Evolutionary conservation across 2,329 filamentous ascomycete species (phyloP), one percentile per base, ranked within the genome.

Genomic region (Fusarium tanahbumbuense): DNA sequence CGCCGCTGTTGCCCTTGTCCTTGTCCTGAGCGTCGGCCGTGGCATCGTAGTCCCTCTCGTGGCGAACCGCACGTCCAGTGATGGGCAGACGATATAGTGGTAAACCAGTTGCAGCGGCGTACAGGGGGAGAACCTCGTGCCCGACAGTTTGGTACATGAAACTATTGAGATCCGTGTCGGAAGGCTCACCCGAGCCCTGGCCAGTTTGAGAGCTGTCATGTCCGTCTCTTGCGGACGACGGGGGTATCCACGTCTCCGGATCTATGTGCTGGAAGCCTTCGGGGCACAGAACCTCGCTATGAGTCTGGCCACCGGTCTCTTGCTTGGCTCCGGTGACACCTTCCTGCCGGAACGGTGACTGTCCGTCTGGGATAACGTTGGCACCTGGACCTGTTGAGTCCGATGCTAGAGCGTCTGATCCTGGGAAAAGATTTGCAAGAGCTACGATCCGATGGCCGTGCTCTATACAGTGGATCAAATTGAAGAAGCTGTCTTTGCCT

Each of bases 71-170:
- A 8, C 82, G 83, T 42, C 95, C 96, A 3, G 80, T 77, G 72
- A 98, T 98, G 56, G 89, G 83, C 73, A 91, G 88, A 22, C 96
- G 90, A 80, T 96, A 98, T 3, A 99, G 85, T 25, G 95, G 95
- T 34, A 98, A 85, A 0, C 86, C 89, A 3, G 97, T 89, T 34
- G 93, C 94, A 49, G 87, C 80, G 64, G 91, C 90, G 78, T 98
- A 98, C 18, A 97, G 86, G 4, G 94, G 93, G 60, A 98, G 91
- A 20, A 98, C 84, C 61, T 89, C 87, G 80, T 98, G 93, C 15
- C 96, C 96, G 64, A 98, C 93, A 5, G 96, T 99, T 84, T 99
- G 96, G 84, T 98, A 99, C 96, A 99, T 99, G 89, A 96, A 98
- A 83, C 94, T 98, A 81, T 99, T 93, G 74, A 97, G 86, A 79